These are phyloP conservation scores for Blastobotrys parvus DNA, from an alignment of 805 yeast species.

Conservation along the genomic window DNA sequence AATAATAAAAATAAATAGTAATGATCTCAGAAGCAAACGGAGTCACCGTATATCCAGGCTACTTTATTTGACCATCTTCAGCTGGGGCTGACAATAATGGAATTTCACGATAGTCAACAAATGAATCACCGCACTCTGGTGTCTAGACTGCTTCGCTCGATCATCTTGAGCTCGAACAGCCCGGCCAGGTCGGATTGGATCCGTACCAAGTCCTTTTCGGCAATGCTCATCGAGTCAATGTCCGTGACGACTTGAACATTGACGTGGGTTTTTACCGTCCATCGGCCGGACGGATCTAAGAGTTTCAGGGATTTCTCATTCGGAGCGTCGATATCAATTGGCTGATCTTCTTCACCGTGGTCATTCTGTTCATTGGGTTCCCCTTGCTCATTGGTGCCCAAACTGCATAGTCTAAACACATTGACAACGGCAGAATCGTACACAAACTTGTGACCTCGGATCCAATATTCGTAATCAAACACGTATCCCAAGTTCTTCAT, in stretches of 20 bases:
- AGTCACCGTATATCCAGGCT: too few species aligned
- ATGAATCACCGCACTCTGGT: slow-evolving; percentile 47
- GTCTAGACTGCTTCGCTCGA: slow-evolving; percentile 77
- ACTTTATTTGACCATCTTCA: too few species aligned
- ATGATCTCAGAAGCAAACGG: too few species aligned
- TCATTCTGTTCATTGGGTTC: background rate
- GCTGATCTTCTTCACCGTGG: slow-evolving; percentile 4
- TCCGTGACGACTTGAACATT: slow-evolving; percentile 68
- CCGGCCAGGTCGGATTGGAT: slow-evolving; percentile 62
- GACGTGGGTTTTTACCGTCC: slow-evolving; percentile 50
- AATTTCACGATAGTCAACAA: too few species aligned
- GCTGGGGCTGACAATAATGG: too few species aligned
- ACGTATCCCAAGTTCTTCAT: slow-evolving; percentile 66
- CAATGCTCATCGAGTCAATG: slow-evolving; percentile 58
- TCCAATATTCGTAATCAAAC: slow-evolving; percentile 52
- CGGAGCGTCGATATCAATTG: slow-evolving; percentile 2
- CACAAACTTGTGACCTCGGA: slow-evolving; percentile 53
- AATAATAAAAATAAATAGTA: background rate
- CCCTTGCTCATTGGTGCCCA: too few species aligned
- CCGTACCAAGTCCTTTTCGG: slow-evolving; percentile 51
- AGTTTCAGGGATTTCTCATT: slow-evolving; percentile 11
- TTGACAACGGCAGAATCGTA: slow-evolving; percentile 51
- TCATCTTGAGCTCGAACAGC: slow-evolving; percentile 58
- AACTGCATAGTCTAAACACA: slow-evolving; percentile 41
- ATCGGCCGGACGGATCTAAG: slow-evolving; percentile 24